Evolutionary conservation across 805 yeast genomes (phyloP).

Genomic region (Grigorovia humatica): DNA sequence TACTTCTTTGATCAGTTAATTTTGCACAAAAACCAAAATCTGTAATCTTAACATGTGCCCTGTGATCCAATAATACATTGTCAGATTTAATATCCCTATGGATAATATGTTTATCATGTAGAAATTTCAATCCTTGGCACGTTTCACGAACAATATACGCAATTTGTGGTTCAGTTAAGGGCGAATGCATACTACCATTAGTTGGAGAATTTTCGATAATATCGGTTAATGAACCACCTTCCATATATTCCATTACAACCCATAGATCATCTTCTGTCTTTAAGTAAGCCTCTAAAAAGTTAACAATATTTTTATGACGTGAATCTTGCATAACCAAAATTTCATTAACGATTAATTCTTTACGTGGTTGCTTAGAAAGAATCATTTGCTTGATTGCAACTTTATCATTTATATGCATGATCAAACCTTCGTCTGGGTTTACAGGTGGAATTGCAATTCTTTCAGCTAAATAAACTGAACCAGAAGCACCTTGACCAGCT

Average conservation of each 20-base stretch:
- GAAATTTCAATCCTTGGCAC: slow-evolving; percentile 78
- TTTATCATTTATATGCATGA: slow-evolving; percentile 40
- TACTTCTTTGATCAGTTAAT: slow-evolving; percentile 67
- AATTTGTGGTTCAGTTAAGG: slow-evolving; percentile 75
- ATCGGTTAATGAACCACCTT: slow-evolving; percentile 95
- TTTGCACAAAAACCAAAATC: slow-evolving; percentile 98
- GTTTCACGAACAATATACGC: slow-evolving; percentile 88
- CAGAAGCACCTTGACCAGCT: slow-evolving; percentile 98
- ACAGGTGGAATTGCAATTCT: slow-evolving; percentile 35
- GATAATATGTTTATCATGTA: slow-evolving; percentile 86
- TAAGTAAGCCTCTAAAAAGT: slow-evolving; percentile 82
- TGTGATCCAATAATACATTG: slow-evolving; percentile 72
- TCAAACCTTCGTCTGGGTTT: slow-evolving; percentile 8
- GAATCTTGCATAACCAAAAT: slow-evolving; percentile 94
- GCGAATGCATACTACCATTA: slow-evolving; percentile 23
- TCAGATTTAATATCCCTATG: slow-evolving; percentile 97
- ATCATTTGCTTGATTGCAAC: slow-evolving; percentile 98
- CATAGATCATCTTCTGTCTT: slow-evolving; percentile 74
- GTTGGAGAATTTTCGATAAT: slow-evolving; percentile 81
- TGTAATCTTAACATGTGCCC: slow-evolving; percentile 84
- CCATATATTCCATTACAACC: slow-evolving; percentile 99
- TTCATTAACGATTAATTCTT: slow-evolving; percentile 91
- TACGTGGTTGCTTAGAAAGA: slow-evolving; percentile 79
- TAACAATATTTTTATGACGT: slow-evolving; percentile 89
- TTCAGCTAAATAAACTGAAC: slow-evolving; percentile 84